phyloP scores from a whole-genome alignment of 441 rosid genomes.

The Adansonia madagascariensis region DNA sequence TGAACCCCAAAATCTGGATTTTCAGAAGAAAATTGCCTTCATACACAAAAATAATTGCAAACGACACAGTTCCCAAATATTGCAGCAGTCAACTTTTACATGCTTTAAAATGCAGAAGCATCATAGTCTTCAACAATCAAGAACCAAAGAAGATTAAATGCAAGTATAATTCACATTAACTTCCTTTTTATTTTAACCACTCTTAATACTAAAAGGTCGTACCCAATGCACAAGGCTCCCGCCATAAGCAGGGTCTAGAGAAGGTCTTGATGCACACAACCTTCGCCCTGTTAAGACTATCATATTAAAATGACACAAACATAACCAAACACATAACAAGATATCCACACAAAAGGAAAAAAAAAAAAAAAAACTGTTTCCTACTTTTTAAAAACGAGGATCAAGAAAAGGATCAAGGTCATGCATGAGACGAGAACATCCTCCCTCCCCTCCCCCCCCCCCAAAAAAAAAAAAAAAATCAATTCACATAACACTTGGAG shows the following conservation, averaged over 20 bases:
- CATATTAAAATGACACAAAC: background rate
- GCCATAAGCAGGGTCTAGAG: background rate
- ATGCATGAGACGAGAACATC: background rate
- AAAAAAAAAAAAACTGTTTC: background rate
- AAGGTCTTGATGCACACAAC: background rate
- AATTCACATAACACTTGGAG: background rate
- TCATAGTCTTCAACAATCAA: background rate
- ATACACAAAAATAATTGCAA: background rate
- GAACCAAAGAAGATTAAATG: conserved; percentile 1
- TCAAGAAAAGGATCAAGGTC: background rate
- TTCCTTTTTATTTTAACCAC: background rate
- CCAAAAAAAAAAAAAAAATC: background rate
- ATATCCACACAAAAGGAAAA: background rate
- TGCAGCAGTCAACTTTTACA: background rate
- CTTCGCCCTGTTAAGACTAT: background rate
- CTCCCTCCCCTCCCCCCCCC: background rate
- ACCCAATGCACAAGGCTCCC: background rate
- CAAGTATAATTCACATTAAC: background rate
- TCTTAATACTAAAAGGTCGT: background rate
- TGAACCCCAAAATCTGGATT: background rate
- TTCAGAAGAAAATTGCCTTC: background rate
- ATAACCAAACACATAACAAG: conserved; percentile 3
- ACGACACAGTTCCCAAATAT: background rate
- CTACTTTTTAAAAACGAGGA: background rate
- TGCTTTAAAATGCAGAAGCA: conserved; percentile 15